These are phyloP conservation scores for Elsinoe ampelina DNA, from an alignment of 2,329 filamentous ascomycete genomes.

Conservation along the genomic window DNA sequence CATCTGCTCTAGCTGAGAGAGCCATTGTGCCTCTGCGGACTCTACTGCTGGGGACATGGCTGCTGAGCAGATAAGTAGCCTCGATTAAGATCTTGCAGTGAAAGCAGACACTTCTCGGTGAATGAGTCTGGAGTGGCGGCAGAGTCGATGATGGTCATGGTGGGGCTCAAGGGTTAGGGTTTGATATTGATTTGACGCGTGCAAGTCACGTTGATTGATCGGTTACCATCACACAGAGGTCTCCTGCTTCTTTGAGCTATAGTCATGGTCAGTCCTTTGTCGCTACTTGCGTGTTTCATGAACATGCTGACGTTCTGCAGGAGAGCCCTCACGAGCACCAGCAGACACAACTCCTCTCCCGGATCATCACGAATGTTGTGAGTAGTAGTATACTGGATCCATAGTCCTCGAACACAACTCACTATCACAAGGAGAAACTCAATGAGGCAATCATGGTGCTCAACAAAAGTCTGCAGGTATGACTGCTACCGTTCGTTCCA, in stretches of 20 bases:
- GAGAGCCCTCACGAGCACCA: conserved; percentile 97
- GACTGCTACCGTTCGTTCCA: conserved; percentile 12
- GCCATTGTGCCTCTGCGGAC: conserved; percentile 60
- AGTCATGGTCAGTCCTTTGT: background rate
- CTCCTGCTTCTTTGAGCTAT: too few relatives aligned
- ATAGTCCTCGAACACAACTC: background rate
- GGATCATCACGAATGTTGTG: conserved; percentile 97
- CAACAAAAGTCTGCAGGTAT: conserved; percentile 82
- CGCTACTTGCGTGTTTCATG: background rate
- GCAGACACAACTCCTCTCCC: conserved; percentile 83
- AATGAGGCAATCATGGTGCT: conserved; percentile 88
- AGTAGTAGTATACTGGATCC: conserved; percentile 28
- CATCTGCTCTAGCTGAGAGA: conserved; percentile 78
- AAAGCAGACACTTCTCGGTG: background rate
- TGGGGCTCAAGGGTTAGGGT: background rate
- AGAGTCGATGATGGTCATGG: background rate
- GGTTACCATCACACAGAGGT: background rate
- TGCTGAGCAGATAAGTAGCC: background rate
- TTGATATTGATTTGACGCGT: conserved; percentile 8
- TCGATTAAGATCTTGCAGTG: background rate
- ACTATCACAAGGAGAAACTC: conserved; percentile 67
- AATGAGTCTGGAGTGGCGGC: background rate
- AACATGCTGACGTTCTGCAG: conserved; percentile 32
- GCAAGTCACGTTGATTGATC: background rate
- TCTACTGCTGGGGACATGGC: conserved; percentile 32